Evolutionary conservation across 108 stramenopile species (phyloP), one percentile per base, ranked within the genome.

Genomic region (Fragilariopsis cylindrus): DNA sequence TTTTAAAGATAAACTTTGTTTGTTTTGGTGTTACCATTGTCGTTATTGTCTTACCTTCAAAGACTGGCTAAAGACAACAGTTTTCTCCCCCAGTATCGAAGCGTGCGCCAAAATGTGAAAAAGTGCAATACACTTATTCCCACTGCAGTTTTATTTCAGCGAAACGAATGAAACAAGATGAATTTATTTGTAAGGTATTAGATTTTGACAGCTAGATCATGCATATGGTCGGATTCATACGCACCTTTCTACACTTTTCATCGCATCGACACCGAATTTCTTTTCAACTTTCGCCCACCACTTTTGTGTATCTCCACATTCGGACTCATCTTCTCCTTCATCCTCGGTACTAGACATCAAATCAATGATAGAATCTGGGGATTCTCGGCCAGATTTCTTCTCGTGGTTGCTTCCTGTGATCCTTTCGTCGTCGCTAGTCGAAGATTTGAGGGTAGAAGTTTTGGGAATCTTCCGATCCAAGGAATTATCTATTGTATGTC

Each of bases 31-130:
- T 60, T 60, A 3, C 19, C 6, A 30, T 46, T 45, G 41, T 15
- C 19, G 13, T 66, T 12, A 5, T 19, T 12, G 13, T 45, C 67
- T n/a, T 57, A 71, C 70, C 70, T 75, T 75, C 13, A 93, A 79
- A 69, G 85, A 86, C 64, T 90, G 83, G 19, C 83, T 76, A 65
- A 93, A 93, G 9, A 88, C 81, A 7, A 93, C 85, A 57, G 90
- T 88, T 76, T 93, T 90, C 42, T 90, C 92, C 21, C 62, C 66
- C 39, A 79, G 11, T 2, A 12, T 21, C 4, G 55, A 12, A 11
- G 80, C 73, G 72, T 79, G 67, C 55, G 71, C 84, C 30, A 93
- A 77, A 18, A 93, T 89, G 48, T 90, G 92, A 49, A 93, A 69
- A 0, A 93, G 68, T 8, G 89, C 50, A 9, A 90, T 72, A 49